Evolutionary conservation across 192 early-diverging fungal genomes (phyloP).

Genomic region (Allomyces arbusculus): DNA sequence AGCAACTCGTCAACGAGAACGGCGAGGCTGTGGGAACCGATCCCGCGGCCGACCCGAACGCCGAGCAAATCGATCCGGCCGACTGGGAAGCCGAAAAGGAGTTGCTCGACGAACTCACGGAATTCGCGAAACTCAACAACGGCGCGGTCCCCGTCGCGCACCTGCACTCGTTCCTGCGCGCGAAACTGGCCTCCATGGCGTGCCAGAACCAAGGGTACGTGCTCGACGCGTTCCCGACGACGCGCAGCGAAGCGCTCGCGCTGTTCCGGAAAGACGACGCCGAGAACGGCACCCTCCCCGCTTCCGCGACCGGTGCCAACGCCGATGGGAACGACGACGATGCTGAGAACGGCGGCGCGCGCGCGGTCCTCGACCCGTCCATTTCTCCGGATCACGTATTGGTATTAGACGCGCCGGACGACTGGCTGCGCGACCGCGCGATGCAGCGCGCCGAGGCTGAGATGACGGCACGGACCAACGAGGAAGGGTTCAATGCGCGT

Average conservation of each 20-base stretch:
- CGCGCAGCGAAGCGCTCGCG: slow-evolving; percentile 20
- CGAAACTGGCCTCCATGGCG: slow-evolving; percentile 35
- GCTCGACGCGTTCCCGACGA: slow-evolving; percentile 29
- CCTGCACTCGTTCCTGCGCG: slow-evolving; percentile 24
- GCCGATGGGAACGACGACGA: slow-evolving; percentile 31
- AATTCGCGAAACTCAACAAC: slow-evolving; percentile 20
- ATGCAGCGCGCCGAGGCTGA: slow-evolving; percentile 32
- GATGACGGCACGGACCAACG: slow-evolving; percentile 21
- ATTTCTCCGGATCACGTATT: slow-evolving; percentile 26
- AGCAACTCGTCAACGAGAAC: slow-evolving; percentile 10
- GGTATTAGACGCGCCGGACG: slow-evolving; percentile 27
- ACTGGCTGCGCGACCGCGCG: slow-evolving; percentile 28
- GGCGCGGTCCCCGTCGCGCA: slow-evolving; percentile 23
- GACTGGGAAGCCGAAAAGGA: slow-evolving; percentile 30
- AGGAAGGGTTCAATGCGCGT: slow-evolving; percentile 26
- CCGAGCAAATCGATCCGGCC: not conserved
- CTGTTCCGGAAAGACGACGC: slow-evolving; percentile 11
- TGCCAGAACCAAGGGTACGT: slow-evolving; percentile 41
- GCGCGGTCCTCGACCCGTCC: slow-evolving; percentile 15
- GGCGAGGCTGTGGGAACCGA: slow-evolving; percentile 3
- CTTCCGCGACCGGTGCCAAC: slow-evolving; percentile 6
- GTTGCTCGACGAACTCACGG: slow-evolving; percentile 28
- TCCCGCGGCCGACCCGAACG: not conserved
- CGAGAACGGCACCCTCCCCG: not conserved
- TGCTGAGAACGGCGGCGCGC: slow-evolving; percentile 8